Evolutionary conservation across 2,329 filamentous ascomycete species (phyloP).

Genomic region (Monosporascus sp.): DNA sequence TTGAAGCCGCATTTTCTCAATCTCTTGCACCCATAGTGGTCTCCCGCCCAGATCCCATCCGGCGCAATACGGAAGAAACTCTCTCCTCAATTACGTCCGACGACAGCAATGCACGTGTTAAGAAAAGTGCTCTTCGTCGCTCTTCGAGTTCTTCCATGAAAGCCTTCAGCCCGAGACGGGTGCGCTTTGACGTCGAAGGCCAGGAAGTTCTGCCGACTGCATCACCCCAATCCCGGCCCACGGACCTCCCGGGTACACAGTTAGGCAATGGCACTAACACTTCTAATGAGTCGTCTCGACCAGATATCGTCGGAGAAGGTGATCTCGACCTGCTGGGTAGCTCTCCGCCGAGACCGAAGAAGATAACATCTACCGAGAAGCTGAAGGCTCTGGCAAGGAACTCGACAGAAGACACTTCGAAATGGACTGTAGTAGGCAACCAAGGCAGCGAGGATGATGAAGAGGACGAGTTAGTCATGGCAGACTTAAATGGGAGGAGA

Average conservation of each 20-base stretch:
- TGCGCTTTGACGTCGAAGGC: conserved; percentile 57
- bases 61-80: conserved; percentile 40
- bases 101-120: conserved; percentile 42
- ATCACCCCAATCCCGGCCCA: conserved; percentile 39
- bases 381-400: conserved; percentile 45
- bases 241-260: conserved; percentile 27
- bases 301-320: conserved; percentile 27
- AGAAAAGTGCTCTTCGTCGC: conserved; percentile 53
- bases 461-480: conserved; percentile 25
- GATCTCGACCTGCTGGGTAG: conserved; percentile 22
- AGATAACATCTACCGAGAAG: conserved; percentile 51
- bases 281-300: conserved; percentile 15
- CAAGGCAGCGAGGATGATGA: conserved; percentile 23
- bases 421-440: conserved; percentile 43
- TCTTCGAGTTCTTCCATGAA: conserved; percentile 47
- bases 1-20: conserved; percentile 13
- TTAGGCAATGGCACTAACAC: conserved; percentile 19
- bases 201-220: conserved; percentile 55
- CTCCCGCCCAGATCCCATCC: conserved; percentile 29
- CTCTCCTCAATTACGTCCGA: conserved; percentile 48
- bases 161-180: conserved; percentile 50
- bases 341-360: conserved; percentile 39
- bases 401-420: conserved; percentile 45
- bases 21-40: conserved; percentile 11
- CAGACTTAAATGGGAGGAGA: conserved; percentile 10